Percentiles rank a stretch among this genome's conserved stretches.
Conservation (phyloP, 805 yeast genomes). For the Candida nemodendra region DNA sequence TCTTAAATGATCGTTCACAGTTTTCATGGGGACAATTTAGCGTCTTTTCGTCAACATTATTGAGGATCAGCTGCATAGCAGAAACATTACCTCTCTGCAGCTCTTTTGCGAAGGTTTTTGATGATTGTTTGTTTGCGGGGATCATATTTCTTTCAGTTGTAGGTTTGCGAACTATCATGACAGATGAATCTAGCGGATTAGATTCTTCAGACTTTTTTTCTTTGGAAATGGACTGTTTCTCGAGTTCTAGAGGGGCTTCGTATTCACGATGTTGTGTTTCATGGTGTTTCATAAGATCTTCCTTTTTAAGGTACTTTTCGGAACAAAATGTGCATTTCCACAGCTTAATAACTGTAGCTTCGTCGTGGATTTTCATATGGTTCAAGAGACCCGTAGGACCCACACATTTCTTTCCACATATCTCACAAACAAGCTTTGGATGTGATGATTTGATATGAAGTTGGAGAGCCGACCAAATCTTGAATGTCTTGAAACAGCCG, state of each 20-base stretch:
- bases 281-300: constrained; percentile 58
- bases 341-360: constrained; percentile 44
- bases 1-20: constrained; percentile 54
- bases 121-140: constrained; percentile 12
- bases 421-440: constrained; percentile 60
- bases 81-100: constrained; percentile 38
- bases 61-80: constrained; percentile 37
- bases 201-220: neutral
- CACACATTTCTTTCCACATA: constrained; percentile 71
- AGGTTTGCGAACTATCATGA: no score
- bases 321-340: constrained; percentile 68
- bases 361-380: constrained; percentile 75
- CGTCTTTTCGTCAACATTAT: constrained; percentile 36
- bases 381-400: constrained; percentile 67
- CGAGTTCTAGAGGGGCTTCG: constrained; percentile 15
- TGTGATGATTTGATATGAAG: constrained; percentile 70
- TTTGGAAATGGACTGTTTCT: constrained; percentile 1
- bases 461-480: constrained; percentile 72
- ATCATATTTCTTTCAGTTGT: constrained; percentile 3
- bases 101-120: constrained; percentile 34
- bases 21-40: constrained; percentile 46
- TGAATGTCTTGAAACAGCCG: constrained; percentile 59
- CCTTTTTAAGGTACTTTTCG: constrained; percentile 51
- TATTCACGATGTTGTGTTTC: constrained; percentile 37
- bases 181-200: neutral